Evolutionary conservation across 106 monocot species (phyloP), one percentile per base, ranked within the genome.

Genomic region (Acanthochlamys bracteata): DNA sequence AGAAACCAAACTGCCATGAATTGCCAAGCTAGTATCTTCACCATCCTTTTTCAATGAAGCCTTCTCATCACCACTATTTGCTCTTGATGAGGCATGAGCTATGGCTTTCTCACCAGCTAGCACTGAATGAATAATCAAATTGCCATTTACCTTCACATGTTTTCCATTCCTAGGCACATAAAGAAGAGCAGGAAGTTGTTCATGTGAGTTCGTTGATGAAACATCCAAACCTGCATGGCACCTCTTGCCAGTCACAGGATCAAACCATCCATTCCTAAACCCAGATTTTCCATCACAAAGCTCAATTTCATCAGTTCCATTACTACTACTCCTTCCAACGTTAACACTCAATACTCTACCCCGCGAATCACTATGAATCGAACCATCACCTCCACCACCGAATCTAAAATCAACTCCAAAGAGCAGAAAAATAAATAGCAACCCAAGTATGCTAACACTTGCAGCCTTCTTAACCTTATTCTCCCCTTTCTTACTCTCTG

Each of bases 121-220:
- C 59, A 95, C 82, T 7, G 94, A 95, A 63, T 84, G 84, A 47
- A 95, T 95, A 67, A 95, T 90, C 75, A 95, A 72, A 76, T 95
- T 95, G 0, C 94, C 90, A 71, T 95, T 84, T n/a, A 95, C 90
- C 77, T 84, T 75, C 49, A 90, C 90, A 71, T 87, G 94, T 53
- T 84, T 90, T 49, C 90, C 84, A 64, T 95, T 90, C 55, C 94
- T 84, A 4, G 90, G 86, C 54, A 95, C 94, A 71, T 95, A 90
- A 8, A 95, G 79, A 25, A 90, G 71, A 53, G 86, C 90, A 64
- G 90, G 75, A 0, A 95, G 73, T 55, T 61, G 87, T 57, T 82
- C 79, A 43, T 74, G 82, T 24, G 82, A 64, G 63, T 95, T 90
- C 16, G 53, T 59, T 20, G 65, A 7, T 45, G 40, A 66, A 26